Evolutionary conservation across 164 flowering plant species (phyloP), one percentile per base, ranked within the genome.

Genomic region (Magnolia sinica): DNA sequence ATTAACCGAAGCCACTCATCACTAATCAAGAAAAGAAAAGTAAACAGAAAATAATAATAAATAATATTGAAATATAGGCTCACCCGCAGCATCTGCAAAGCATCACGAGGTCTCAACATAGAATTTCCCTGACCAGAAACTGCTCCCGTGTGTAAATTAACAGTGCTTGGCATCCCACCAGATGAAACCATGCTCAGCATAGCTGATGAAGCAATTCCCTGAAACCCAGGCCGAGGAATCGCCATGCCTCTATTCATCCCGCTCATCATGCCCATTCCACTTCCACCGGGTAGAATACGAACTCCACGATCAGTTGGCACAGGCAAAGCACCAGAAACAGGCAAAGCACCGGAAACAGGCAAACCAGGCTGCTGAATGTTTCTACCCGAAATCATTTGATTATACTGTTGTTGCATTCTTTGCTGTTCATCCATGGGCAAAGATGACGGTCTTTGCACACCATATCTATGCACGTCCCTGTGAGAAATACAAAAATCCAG

Each of bases 361-460:
- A 87, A 65, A 77, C 79, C 81, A 23, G 97, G 50, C 72, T 89
- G 95, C 78, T 84, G 92, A 51, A 86, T 73, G 71, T 86, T 92
- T 83, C 94, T 88, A 31, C 86, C 82, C 66, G 98, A 79, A 13
- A 88, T 72, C 86, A 91, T 84, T 72, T 87, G 91, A 79, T 82
- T 92, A 76, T 87, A 89, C 19, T 88, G 96, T 66, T 93, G 97
- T 66, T 93, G 97, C 79, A 87, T 71, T 76, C 93, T 87, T 72
- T 92, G 95, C 80, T 91, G 97, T 73, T 96, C 98, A 77, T 92
- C 98, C 70, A 83, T 83, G 18, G 96, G 83, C 50, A 90, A 81
- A 71, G 92, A 82, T 72, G 83, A 63, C 50, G 90, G 50, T 79
- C 91, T 88, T 22, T 93, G 87, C 79, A 80, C 81, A 55, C 76